These are phyloP conservation scores for Salisapilia sapeloensis DNA, from an alignment of 352 stramenopile genomes.

Conservation along the genomic window DNA sequence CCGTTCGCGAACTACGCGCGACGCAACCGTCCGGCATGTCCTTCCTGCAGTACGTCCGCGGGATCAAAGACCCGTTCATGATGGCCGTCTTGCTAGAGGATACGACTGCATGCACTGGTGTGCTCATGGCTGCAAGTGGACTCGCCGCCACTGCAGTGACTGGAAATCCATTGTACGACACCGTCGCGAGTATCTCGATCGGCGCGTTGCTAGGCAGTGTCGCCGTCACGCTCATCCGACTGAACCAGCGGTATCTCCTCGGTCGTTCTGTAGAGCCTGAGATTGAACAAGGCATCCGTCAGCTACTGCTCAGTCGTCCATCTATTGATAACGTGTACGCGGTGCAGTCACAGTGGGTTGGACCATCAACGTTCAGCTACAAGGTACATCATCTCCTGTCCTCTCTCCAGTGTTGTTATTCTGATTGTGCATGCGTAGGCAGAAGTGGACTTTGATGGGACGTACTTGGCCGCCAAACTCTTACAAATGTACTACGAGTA, in stretches of 20 bases:
- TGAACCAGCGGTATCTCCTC: conserved; percentile 96
- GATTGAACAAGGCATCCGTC: conserved; percentile 72
- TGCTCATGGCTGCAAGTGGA: conserved; percentile 90
- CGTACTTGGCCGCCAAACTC: conserved; percentile 92
- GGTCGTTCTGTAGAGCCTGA: conserved; percentile 91
- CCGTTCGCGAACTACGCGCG: conserved; percentile 65
- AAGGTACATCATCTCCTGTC: conserved; percentile 43
- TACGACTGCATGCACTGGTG: conserved; percentile 89
- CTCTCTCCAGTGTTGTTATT: conserved; percentile 1
- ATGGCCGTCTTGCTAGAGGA: conserved; percentile 96
- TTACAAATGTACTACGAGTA: conserved; percentile 50
- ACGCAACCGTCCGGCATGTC: conserved; percentile 61
- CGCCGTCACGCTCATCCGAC: conserved; percentile 78
- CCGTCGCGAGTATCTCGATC: conserved; percentile 91
- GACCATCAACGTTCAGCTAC: conserved; percentile 95
- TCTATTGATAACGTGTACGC: conserved; percentile 91
- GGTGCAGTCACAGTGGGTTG: conserved; percentile 96
- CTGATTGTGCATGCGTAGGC: conserved; percentile 25
- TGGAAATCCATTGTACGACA: conserved; percentile 90
- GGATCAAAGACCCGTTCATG: conserved; percentile 91
- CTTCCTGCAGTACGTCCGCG: conserved; percentile 45
- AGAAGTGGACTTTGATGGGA: conserved; percentile 98
- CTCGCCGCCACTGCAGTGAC: conserved; percentile 87
- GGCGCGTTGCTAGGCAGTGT: conserved; percentile 88
- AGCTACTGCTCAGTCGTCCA: conserved; percentile 57